Evolutionary conservation across 768 basidiomycete species (phyloP).

Genomic region (Serendipita sp.): DNA sequence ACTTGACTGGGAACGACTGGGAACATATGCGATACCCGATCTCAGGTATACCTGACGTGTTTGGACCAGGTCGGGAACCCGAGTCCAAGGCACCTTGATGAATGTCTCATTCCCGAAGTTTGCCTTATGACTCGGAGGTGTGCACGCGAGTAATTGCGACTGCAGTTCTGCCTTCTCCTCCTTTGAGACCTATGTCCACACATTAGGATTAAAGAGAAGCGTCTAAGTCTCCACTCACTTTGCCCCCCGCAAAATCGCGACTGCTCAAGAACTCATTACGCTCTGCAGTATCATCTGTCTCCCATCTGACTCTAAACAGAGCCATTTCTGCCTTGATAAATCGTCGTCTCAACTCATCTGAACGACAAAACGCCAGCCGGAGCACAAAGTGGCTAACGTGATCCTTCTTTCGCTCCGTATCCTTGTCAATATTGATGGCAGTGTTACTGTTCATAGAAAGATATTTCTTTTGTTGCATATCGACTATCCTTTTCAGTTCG

Average conservation of each 20-base stretch:
- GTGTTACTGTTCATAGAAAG: constrained; percentile 50
- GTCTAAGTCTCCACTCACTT: constrained; percentile 27
- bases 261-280: constrained; percentile 47
- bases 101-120: constrained; percentile 42
- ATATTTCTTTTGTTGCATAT: constrained; percentile 53
- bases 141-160: constrained; percentile 35
- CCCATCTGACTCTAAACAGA: constrained; percentile 71
- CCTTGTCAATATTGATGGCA: constrained; percentile 31
- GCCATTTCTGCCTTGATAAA: constrained; percentile 83
- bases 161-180: constrained; percentile 38
- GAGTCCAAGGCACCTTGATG: constrained; percentile 93
- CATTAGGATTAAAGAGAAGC: background rate
- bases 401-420: constrained; percentile 62
- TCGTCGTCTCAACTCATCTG: constrained; percentile 75
- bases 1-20: constrained; percentile 57
- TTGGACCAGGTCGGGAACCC: constrained; percentile 83
- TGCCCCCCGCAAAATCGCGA: constrained; percentile 48
- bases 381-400: constrained; percentile 88
- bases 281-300: constrained; percentile 42
- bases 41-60: constrained; percentile 62
- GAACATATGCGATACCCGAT: constrained; percentile 81
- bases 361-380: constrained; percentile 86
- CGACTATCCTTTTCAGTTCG: constrained; percentile 52
- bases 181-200: constrained; percentile 35
- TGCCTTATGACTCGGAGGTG: constrained; percentile 24